Evolutionary conservation across 106 monocot genomes (phyloP), one percentile per base, ranked within the genome.

Genomic region (Dioscorea alata): DNA sequence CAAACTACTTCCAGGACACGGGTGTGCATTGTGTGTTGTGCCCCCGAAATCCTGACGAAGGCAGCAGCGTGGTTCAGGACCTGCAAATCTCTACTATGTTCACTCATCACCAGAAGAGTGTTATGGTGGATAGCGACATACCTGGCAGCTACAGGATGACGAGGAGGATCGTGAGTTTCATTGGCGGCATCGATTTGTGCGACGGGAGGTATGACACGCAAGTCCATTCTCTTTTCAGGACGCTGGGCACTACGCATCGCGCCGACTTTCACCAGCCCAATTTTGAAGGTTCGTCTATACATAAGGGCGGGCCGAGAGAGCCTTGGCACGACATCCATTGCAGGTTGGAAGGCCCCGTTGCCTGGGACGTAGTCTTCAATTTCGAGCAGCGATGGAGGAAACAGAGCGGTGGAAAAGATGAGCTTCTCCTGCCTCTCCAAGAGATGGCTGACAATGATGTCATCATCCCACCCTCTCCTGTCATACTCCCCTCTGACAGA

Each of bases 301-400:
- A 59, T 60, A 84, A 79, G 16, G 84, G 84, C 0, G 77, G 80
- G n/a, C 84, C 84, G 21, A 76, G 84, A 49, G 80, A 84, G 67
- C 84, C 84, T 2, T 84, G 84, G 84, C 84, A 84, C 33, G 84
- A 84, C 53, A 73, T 84, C 10, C 84, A 84, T 64, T 80, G 80
- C 59, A 35, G 68, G 33, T 31, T 84, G 12, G 84, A 84, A 59
- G 84, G 84, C 16, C 65, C 65, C 1, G 69, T 76, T 17, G 84
- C 84, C 13, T 84, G 76, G 76, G 76, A 84, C 49, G 80, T 84
- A 6, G 64, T 84, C 49, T 56, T 17, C 64, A 84, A 84, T 31
- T 84, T 84, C 22, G 84, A 84, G 69, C 84, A 84, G 56, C 50
- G 84, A 34, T 84, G 76, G 80, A 76, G 54, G 56, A 77, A 82